Conservation (phyloP, 306 rosid genomes). For the Cajanus cajan region DNA sequence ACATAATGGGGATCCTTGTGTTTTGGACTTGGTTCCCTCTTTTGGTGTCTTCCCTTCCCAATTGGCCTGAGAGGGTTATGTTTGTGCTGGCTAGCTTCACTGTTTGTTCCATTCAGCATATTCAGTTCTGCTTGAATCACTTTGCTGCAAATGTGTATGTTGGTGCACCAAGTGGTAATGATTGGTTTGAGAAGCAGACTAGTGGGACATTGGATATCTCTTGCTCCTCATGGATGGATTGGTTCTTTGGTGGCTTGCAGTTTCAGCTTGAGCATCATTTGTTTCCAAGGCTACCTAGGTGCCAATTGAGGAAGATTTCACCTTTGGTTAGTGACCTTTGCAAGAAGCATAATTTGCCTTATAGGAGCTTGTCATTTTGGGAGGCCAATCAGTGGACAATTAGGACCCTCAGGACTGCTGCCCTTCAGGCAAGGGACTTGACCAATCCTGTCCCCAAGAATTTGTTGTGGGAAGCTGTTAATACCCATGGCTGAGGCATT, state of each 20-base stretch:
- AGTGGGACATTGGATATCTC: constrained; percentile 54
- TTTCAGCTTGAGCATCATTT: constrained; percentile 58
- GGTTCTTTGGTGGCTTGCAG: constrained; percentile 72
- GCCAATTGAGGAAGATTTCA: constrained; percentile 56
- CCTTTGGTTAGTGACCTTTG: constrained; percentile 56
- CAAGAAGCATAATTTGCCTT: constrained; percentile 66
- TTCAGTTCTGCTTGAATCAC: constrained; percentile 65
- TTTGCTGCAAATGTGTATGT: constrained; percentile 53
- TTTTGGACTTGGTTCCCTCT: constrained; percentile 82
- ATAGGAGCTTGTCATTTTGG: constrained; percentile 52
- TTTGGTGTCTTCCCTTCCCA: constrained; percentile 55
- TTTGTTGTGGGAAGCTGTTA: constrained; percentile 66
- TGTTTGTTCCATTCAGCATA: constrained; percentile 57
- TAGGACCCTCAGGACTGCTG: constrained; percentile 48
- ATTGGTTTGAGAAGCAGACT: constrained; percentile 67
- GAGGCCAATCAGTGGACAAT: constrained; percentile 53
- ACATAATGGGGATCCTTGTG: constrained; percentile 56
- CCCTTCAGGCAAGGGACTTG: constrained; percentile 41
- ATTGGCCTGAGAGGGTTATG: constrained; percentile 54
- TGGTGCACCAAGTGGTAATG: constrained; percentile 53
- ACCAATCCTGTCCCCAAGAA: constrained; percentile 41
- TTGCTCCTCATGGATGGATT: constrained; percentile 56
- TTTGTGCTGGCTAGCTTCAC: constrained; percentile 53
- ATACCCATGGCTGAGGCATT: constrained; percentile 49
- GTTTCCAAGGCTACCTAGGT: constrained; percentile 54